Evolutionary conservation across 2,329 filamentous ascomycete species (phyloP).

Genomic region (Penicillium sp.): DNA sequence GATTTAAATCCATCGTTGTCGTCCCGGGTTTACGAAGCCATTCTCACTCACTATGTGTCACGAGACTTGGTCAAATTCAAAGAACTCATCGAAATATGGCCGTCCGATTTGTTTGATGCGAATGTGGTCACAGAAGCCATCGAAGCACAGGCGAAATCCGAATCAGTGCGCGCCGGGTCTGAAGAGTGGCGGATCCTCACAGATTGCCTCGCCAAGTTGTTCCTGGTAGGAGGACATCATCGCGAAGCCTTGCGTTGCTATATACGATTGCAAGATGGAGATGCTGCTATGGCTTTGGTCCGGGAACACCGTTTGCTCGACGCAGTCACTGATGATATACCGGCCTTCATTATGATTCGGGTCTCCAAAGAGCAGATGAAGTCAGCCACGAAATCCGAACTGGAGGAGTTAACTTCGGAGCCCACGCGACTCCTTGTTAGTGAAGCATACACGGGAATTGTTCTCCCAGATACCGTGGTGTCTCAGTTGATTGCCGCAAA

Average conservation of each 20-base stretch:
- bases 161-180: slow-evolving; percentile 72
- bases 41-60: slow-evolving; percentile 85
- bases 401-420: slow-evolving; percentile 78
- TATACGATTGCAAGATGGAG: slow-evolving; percentile 86
- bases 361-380: slow-evolving; percentile 70
- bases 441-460: slow-evolving; percentile 84
- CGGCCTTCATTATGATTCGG: slow-evolving; percentile 82
- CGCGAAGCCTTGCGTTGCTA: slow-evolving; percentile 85
- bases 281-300: slow-evolving; percentile 83
- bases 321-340: slow-evolving; percentile 83
- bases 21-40: slow-evolving; percentile 79
- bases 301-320: slow-evolving; percentile 87
- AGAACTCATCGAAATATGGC: slow-evolving; percentile 79
- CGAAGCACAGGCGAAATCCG: slow-evolving; percentile 76
- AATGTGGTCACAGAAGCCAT: slow-evolving; percentile 73
- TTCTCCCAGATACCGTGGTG: slow-evolving; percentile 75
- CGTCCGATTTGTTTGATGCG: slow-evolving; percentile 79
- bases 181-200: slow-evolving; percentile 89
- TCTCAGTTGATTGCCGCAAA: slow-evolving; percentile 69
- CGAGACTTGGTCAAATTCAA: slow-evolving; percentile 72
- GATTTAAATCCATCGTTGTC: slow-evolving; percentile 77
- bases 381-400: slow-evolving; percentile 65
- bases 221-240: slow-evolving; percentile 76
- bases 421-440: slow-evolving; percentile 84
- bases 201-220: slow-evolving; percentile 79